Base-by-base conservation (phyloP, 129 eudicot species). In the Escallonia herrerae region DNA sequence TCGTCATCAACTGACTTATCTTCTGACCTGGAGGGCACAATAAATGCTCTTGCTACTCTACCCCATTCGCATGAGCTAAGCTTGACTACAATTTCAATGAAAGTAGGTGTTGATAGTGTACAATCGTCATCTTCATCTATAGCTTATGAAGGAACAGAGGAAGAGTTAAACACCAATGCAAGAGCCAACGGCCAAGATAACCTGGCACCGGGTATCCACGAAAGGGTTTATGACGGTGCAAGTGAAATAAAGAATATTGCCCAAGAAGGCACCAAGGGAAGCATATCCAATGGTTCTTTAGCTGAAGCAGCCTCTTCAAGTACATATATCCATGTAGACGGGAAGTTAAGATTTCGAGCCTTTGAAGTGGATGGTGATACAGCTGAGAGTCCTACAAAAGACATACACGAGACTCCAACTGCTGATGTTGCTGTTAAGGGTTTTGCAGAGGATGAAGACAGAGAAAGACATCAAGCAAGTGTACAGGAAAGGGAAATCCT, bases 1-100 rank as follows among this genome's bases (percentile, higher is more conserved):
- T 69, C 77, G 60, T 80, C 90, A 47, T 79, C 85, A 62, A 71
- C 74, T 62, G 86, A 86, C 72, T 60, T 80, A 41, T 78, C 81
- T 68, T 78, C 86, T 66, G 82, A 84, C 59, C 58, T 76, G 6
- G 72, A 50, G 33, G 67, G 64, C 43, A 62, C 52, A 67, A 76
- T 68, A 64, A 77, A 72, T 81, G 66, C 55, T 43, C 72, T 54
- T 63, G 45, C 70, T 56, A 49, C 70, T 72, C 7, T 65, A 69
- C 62, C 77, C 41, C 69, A 64, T 60, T 43, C 60, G 58, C 70
- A 69, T 43, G 77, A 77, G 40, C 47, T 73, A 53, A 73, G 60
- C 58, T 64, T 70, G 10, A 73, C 77, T 15, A 69, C 72, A 79
- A 66, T 74, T 54, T 55, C 85, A 41, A 65, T 62, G 44, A 75